A percentile compares a stretch with the other conserved stretches of the same genome.
Conservation (phyloP, 106 monocot species). For the Allium sativum region DNA sequence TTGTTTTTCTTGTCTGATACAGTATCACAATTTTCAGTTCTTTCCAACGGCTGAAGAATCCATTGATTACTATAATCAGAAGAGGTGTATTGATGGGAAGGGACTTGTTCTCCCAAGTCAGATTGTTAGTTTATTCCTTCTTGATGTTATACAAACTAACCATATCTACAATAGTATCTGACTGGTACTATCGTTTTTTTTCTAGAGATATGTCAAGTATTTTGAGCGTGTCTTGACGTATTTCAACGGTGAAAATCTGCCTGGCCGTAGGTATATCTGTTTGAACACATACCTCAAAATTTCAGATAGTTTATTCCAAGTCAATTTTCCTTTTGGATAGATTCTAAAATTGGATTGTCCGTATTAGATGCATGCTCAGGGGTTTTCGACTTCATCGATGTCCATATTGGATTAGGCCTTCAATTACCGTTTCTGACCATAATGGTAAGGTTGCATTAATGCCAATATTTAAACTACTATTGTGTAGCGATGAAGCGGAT, state of each 20-base stretch:
- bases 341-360: neutral
- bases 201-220: conserved; percentile 96
- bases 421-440: conserved; percentile 89
- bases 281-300: too few species aligned
- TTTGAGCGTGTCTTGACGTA: conserved; percentile 94
- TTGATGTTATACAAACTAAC: neutral
- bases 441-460: conserved; percentile 43
- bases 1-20: too few species aligned
- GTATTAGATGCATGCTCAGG: conserved; percentile 88
- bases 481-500: too few species aligned
- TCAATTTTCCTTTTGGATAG: too few species aligned
- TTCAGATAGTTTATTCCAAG: too few species aligned
- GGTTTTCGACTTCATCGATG: conserved; percentile 97
- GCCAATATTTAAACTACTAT: neutral
- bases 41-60: conserved; percentile 99
- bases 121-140: conserved; percentile 74
- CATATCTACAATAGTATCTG: too few species aligned
- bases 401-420: conserved; percentile 96
- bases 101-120: conserved; percentile 99
- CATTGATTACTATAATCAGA: conserved; percentile 97
- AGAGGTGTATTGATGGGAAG: conserved; percentile 94
- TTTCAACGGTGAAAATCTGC: conserved; percentile 92
- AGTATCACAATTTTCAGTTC: conserved; percentile 32
- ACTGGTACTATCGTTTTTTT: conserved; percentile 1
- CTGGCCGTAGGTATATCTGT: conserved; percentile 55